These are phyloP conservation scores for Blastomyces percursus DNA, from an alignment of 2,329 filamentous ascomycete species.

Conservation along the genomic window DNA sequence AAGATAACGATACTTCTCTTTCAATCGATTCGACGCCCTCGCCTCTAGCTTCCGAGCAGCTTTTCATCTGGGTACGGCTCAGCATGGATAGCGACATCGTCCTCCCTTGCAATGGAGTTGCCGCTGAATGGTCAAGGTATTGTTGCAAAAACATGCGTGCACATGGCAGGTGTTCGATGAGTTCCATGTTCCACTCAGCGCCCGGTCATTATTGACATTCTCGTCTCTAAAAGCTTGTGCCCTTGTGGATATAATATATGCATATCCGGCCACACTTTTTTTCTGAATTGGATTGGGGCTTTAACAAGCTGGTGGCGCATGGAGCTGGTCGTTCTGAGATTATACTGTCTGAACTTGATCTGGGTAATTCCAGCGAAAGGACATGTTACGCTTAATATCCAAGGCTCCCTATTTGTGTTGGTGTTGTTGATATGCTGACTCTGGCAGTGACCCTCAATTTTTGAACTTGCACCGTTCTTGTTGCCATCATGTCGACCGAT, in stretches of 20 bases:
- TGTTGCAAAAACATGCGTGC: constrained; percentile 25
- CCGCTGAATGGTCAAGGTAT: constrained; percentile 32
- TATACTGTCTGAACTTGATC: constrained; percentile 75
- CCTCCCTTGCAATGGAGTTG: background rate
- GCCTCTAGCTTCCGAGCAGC: background rate
- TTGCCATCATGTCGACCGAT: constrained; percentile 60
- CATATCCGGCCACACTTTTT: background rate
- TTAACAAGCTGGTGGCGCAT: background rate
- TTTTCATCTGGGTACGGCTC: background rate
- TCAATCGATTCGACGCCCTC: background rate
- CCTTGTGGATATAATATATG: background rate
- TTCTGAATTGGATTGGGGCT: background rate
- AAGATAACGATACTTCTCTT: background rate
- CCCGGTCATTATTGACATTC: background rate
- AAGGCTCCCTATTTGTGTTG: constrained; percentile 23
- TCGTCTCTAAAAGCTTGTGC: background rate
- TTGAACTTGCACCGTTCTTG: constrained; percentile 27
- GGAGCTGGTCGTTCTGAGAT: constrained; percentile 49
- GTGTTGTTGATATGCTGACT: constrained; percentile 23
- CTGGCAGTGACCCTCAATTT: constrained; percentile 11
- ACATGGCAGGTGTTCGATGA: constrained; percentile 36
- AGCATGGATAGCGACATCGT: background rate
- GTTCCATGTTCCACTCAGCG: constrained; percentile 10
- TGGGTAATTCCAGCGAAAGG: constrained; percentile 82
- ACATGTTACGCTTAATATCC: constrained; percentile 59